Base-by-base conservation (phyloP, 495 filamentous ascomycete genomes). In the Lichenothelia convexa region DNA sequence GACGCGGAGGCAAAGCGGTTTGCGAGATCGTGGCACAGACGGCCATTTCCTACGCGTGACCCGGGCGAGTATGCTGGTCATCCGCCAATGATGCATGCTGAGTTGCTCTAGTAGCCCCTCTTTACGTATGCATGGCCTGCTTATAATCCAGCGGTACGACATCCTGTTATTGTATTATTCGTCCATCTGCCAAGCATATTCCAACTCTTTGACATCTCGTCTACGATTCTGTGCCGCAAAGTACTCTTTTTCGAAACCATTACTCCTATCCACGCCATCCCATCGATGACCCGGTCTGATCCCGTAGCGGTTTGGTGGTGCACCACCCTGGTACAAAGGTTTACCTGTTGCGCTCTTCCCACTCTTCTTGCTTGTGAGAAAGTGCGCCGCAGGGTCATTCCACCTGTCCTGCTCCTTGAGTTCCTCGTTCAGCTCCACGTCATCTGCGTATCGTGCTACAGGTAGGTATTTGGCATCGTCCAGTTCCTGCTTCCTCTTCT, bases 171-270 rank as follows among this genome's bases (percentile, higher is more conserved):
- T 13, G 24, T 27, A 8, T 26, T 42, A 89, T 45, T 82, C 79
- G 61, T 94, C 86, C 75, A 86, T 85, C 68, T 92, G 82, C 89
- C 87, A 95, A 35, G 76, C 67, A 58, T 93, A 93, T 49, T 92
- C 80, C 57, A 94, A 51, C 24, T 78, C 70, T 53, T 77, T 75
- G 41, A 73, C 63, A 53, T 79, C 72, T 50, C 68, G 68, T 56
- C 66, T 71, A 51, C 68, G 58, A 58, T 93, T 92, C 53, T 80
- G 61, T 19, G 83, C 80, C 51, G 77, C 75, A 61, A 95, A 95
- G 65, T 82, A 78, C 57, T 94, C 82, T 57, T 71, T 81, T 63
- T 97, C 89, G 51, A 93, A 95, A 29, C 87, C 85, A 64, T 80
- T 97, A 16, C 78, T 65, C 45, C 89, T 64, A 69, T 97, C 91